A percentile compares a stretch with the other conserved stretches of the same genome.
These are phyloP conservation scores for Epipyxis sp. DNA, from an alignment of 108 stramenopile genomes.

Conservation along the genomic window DNA sequence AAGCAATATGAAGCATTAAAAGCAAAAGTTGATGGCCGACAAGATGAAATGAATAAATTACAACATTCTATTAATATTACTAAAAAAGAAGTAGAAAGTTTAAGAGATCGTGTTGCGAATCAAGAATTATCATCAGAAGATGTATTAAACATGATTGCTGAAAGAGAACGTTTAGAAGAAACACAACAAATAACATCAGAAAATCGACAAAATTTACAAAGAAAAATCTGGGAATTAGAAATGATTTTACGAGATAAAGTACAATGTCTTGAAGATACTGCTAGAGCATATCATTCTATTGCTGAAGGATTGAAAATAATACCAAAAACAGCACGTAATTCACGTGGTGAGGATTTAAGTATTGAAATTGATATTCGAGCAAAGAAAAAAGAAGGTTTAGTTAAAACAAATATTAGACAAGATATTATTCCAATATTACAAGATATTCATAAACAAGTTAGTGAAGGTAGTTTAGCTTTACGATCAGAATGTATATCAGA, in stretches of 20 bases:
- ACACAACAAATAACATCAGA: not conserved
- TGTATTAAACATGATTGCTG: constrained; percentile 21
- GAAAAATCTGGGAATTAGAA: not conserved
- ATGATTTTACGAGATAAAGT: constrained; percentile 7
- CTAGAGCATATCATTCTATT: constrained; percentile 11
- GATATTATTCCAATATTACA: not conserved
- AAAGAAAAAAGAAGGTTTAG: not conserved
- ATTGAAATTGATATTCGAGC: not conserved
- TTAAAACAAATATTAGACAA: not conserved
- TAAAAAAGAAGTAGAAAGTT: constrained; percentile 22
- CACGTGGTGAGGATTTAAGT: constrained; percentile 19
- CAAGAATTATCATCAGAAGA: constrained; percentile 50
- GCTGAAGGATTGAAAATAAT: constrained; percentile 10
- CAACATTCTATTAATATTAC: not conserved
- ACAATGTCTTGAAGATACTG: not conserved
- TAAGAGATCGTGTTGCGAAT: constrained; percentile 31
- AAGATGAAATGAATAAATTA: not conserved
- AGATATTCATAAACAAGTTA: not conserved
- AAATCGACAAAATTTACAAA: not conserved
- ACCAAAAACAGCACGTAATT: not conserved
- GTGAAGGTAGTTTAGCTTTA: not conserved
- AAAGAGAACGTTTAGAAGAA: constrained; percentile 19
- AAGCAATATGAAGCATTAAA: constrained; percentile 6
- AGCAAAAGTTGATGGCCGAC: not conserved
- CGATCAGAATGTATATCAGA: not conserved